Evolutionary conservation across 345 rosid genomes (phyloP).

Genomic region (Populus euphratica): DNA sequence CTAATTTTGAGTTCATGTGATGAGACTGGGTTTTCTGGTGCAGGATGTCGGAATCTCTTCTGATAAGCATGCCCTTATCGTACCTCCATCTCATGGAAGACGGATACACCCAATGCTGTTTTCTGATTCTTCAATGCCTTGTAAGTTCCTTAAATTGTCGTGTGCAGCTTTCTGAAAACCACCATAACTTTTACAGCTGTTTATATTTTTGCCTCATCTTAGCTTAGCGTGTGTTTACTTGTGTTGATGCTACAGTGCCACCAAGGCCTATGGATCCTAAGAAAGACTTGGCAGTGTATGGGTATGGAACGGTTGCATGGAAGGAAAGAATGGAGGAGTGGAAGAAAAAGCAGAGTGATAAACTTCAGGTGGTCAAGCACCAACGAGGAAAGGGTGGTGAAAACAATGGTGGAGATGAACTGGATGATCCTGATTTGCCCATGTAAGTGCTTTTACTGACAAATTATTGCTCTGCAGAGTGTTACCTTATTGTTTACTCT

Average conservation of each 20-base stretch:
- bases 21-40: background rate
- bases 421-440: conserved; percentile 68
- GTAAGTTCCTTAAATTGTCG: conserved; percentile 39
- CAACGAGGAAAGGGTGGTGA: conserved; percentile 38
- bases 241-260: conserved; percentile 46
- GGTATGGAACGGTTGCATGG: conserved; percentile 95
- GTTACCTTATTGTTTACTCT: background rate
- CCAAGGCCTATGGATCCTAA: conserved; percentile 84
- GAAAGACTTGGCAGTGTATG: conserved; percentile 78
- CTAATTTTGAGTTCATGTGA: background rate
- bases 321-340: conserved; percentile 85
- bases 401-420: conserved; percentile 34
- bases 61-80: conserved; percentile 72
- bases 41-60: conserved; percentile 71
- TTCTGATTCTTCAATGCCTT: conserved; percentile 48
- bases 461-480: background rate
- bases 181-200: background rate
- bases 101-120: conserved; percentile 50
- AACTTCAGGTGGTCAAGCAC: conserved; percentile 61
- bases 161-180: background rate
- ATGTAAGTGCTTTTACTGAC: conserved; percentile 39
- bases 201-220: background rate
- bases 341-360: conserved; percentile 72
- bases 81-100: conserved; percentile 60
- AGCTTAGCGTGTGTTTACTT: conserved; percentile 10